Percentiles rank a stretch among this genome's conserved stretches.
phyloP scores from a whole-genome alignment of 208 protist genomes.

The Acanthamoeba triangularis region DNA sequence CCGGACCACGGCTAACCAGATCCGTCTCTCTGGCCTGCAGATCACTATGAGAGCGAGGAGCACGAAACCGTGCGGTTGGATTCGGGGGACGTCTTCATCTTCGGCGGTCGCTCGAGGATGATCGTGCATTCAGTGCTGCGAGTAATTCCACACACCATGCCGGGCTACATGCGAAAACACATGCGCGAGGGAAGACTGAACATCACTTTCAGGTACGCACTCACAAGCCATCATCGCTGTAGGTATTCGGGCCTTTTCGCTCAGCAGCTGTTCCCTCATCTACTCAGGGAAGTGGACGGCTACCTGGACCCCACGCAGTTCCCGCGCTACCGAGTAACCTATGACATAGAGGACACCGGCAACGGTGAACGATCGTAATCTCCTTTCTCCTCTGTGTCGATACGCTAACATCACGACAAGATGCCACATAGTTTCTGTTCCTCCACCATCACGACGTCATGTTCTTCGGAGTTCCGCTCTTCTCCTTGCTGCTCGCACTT shows the following conservation, averaged over 20 bases:
- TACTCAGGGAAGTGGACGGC: conserved; percentile 23
- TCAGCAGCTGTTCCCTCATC: neutral
- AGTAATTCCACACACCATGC: conserved; percentile 58
- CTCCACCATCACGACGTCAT: neutral
- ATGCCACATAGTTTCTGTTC: neutral
- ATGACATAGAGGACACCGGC: conserved; percentile 5
- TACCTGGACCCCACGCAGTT: conserved; percentile 66
- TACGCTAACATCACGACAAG: neutral
- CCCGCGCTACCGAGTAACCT: conserved; percentile 47
- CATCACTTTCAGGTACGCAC: conserved; percentile 49
- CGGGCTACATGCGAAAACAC: conserved; percentile 36
- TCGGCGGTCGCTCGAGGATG: conserved; percentile 50
- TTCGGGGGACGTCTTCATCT: conserved; percentile 54
- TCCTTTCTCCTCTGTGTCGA: neutral
- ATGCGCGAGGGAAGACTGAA: conserved; percentile 65
- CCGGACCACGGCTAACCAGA: neutral
- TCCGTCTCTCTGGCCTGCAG: neutral
- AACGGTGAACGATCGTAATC: neutral
- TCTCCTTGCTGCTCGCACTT: neutral
- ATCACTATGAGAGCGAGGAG: conserved; percentile 54
- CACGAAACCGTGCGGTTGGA: conserved; percentile 11
- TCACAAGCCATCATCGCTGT: neutral
- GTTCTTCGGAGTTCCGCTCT: neutral
- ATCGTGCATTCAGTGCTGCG: conserved; percentile 58
- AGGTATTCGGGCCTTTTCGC: neutral